Evolutionary conservation across 2,329 filamentous ascomycete species (phyloP).

Genomic region (Exophiala calicioides): DNA sequence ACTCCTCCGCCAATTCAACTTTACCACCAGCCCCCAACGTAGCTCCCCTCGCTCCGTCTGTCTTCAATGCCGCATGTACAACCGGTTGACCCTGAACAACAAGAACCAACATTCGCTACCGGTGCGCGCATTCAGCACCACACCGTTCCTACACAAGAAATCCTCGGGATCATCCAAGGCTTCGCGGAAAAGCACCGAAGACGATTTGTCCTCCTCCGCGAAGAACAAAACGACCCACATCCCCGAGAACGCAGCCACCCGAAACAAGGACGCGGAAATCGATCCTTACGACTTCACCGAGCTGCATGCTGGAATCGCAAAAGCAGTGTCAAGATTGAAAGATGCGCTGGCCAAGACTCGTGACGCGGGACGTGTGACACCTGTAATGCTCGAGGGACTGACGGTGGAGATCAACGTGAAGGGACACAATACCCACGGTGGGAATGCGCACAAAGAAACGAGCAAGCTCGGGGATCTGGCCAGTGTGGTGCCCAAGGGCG

Average conservation of each 20-base stretch:
- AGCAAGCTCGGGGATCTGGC: constrained; percentile 63
- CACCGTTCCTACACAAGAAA: constrained; percentile 51
- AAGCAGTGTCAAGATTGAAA: constrained; percentile 58
- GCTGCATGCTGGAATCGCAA: constrained; percentile 58
- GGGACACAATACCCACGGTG: constrained; percentile 50
- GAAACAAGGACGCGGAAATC: constrained; percentile 36
- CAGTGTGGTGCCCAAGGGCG: constrained; percentile 66
- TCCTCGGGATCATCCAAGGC: constrained; percentile 52
- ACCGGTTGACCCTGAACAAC: not conserved
- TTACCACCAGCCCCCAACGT: not conserved
- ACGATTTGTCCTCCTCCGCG: constrained; percentile 32
- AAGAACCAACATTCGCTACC: not conserved
- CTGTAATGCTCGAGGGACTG: constrained; percentile 61
- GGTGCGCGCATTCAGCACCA: constrained; percentile 43
- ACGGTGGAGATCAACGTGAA: constrained; percentile 60
- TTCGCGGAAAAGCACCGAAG: constrained; percentile 30
- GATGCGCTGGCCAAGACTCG: constrained; percentile 64
- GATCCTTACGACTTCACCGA: constrained; percentile 64
- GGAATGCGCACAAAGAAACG: constrained; percentile 36
- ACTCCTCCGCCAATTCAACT: constrained; percentile 6
- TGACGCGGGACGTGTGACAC: constrained; percentile 63
- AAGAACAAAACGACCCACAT: constrained; percentile 40
- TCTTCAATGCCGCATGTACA: constrained; percentile 11
- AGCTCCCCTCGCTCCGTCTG: constrained; percentile 7
- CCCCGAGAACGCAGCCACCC: constrained; percentile 49